Evolutionary conservation across 139 green algal species (phyloP).

Genomic region (Chlorella sorokiniana): DNA sequence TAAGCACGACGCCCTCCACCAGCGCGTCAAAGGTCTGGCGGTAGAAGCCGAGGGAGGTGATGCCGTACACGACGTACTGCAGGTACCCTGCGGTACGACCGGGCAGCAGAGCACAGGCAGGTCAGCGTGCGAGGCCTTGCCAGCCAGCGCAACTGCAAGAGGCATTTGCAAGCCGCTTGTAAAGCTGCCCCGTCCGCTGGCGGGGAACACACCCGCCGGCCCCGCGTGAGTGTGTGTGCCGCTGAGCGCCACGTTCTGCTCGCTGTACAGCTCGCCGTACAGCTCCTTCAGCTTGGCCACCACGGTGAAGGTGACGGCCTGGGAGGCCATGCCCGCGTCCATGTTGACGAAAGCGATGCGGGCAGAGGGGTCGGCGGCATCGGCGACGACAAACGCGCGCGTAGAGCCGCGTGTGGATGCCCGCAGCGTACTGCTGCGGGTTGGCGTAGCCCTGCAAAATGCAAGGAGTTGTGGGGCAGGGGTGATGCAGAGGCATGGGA

Average conservation of each 20-base stretch:
- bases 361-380: conserved; percentile 43
- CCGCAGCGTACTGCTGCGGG: conserved; percentile 67
- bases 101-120: neutral
- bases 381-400: conserved; percentile 77
- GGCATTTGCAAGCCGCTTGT: neutral
- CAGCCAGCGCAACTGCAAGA: neutral
- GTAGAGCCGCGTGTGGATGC: conserved; percentile 80
- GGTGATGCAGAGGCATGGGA: neutral
- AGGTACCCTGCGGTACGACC: conserved; percentile 62
- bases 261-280: conserved; percentile 75
- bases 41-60: conserved; percentile 83
- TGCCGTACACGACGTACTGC: conserved; percentile 79
- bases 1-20: conserved; percentile 72
- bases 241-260: conserved; percentile 79
- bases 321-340: conserved; percentile 87
- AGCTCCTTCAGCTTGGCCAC: conserved; percentile 61
- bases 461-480: neutral
- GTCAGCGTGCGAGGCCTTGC: neutral
- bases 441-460: conserved; percentile 76
- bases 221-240: conserved; percentile 85
- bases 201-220: conserved; percentile 44
- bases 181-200: neutral
- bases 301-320: conserved; percentile 79
- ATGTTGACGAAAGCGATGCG: conserved; percentile 82
- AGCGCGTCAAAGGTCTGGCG: conserved; percentile 77